Evolutionary conservation across 192 early-diverging fungal genomes (phyloP), one percentile per base, ranked within the genome.

Genomic region (Umbelopsis isabellina): DNA sequence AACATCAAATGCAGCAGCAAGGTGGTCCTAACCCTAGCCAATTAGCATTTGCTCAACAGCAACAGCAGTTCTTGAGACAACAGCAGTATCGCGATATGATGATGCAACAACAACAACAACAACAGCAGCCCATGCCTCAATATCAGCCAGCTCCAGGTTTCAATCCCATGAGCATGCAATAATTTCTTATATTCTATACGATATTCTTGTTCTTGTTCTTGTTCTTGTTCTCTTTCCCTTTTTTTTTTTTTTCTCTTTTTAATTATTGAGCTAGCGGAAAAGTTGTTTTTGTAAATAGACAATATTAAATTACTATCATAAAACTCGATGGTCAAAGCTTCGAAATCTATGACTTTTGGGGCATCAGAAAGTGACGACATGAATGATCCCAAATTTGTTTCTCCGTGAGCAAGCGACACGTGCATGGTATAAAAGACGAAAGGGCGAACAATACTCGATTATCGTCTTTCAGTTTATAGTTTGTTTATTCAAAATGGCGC

Each of bases 21-120:
- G 37, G 37, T 41, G 37, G 37, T 41, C 66, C 66, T 21, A 47
- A 68, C 7, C 48, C 33, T 16, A 30, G 30, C 23, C 49, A 68
- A 49, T 18, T 48, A 15, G 53, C 45, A 61, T 46, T 64, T 65
- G 22, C 58, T 30, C 35, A 51, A 51, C 47, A 33, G 20, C 51
- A 46, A 4, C 21, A 71, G 46, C 52, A 61, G 22, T 52, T 51
- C 20, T 22, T 51, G 46, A 41, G 49, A 33, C 23, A 37, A 30
- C 70, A 71, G 20, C 52, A 45, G 44, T 51, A 52, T 21, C 69
- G 48, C 12, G 41, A 58, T 58, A 46, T 41, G 45, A 23, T 58
- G 27, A 35, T 70, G 16, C 70, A 72, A 45, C 71, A 51, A 51
- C 71, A 66, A 65, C 61, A 49, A 37, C 52, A 51, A 49, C 66